Base-by-base conservation (phyloP, 192 early-diverging fungal species). In the Backusella australiensis region DNA sequence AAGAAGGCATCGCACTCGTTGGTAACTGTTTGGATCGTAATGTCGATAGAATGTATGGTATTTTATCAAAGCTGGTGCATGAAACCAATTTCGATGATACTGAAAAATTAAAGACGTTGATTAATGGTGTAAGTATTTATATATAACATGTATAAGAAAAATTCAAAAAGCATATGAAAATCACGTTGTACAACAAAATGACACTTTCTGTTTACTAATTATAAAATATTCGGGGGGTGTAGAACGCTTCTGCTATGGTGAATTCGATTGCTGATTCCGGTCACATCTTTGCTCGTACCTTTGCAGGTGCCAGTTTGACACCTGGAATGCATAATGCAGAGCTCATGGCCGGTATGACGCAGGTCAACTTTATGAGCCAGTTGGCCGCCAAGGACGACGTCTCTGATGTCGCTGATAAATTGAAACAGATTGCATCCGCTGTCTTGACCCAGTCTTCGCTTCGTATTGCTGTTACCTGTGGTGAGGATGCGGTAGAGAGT, bases 211-310 rank as follows among this genome's bases (percentile, higher is more conserved):
- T 63, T 63, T 63, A 63, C 56, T 63, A 63, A 63, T 63, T 63
- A 11, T 63, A 63, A 29, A 26, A 21, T 23, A n/a, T 56, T 63
- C 29, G 56, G 56, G 56, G 56, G 56, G 56, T 23, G 14, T 80
- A 87, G 85, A 91, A 89, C 82, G 91, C 95, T 12, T 85, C 91
- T 19, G 87, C 84, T 29, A 85, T 93, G 80, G 93, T 89, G 44
- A 95, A 96, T 76, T 89, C 90, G 4, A 89, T 98, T 35, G 94
- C 92, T 12, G 87, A 91, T 26, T 89, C 87, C 34, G 97, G 97
- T 21, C 97, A 98, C 77, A 75, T 85, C 1, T 97, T 89, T 81
- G 96, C 96, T 1, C 86, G 92, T 63, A 86, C 88, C 1, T 86
- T 94, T 72, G 92, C 94, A 6, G 86, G 84, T 1, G 88, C 93